Conservation (phyloP, 2,329 filamentous ascomycete species). For the Beauveria scarabaeidicola region DNA sequence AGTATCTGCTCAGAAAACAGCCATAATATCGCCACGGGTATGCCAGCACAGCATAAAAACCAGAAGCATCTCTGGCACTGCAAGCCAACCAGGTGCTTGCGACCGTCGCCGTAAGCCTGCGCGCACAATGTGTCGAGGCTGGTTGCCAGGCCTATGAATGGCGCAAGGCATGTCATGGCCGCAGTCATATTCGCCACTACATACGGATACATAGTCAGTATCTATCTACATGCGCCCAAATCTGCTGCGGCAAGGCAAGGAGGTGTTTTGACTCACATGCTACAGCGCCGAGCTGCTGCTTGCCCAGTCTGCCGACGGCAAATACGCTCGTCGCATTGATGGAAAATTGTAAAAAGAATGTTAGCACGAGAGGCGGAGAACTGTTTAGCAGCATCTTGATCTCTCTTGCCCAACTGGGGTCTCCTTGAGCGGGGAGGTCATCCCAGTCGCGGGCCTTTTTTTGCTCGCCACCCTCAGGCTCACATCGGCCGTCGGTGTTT, state of each 20-base stretch:
- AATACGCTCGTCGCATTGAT: slow-evolving; percentile 74
- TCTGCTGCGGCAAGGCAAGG: neutral
- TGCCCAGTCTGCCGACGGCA: slow-evolving; percentile 67
- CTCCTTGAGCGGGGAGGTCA: neutral
- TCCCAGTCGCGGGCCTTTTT: slow-evolving; percentile 6
- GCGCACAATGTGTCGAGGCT: slow-evolving; percentile 87
- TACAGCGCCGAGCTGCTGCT: slow-evolving; percentile 41
- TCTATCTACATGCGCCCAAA: neutral
- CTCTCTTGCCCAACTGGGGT: slow-evolving; percentile 36
- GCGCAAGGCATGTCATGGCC: slow-evolving; percentile 68
- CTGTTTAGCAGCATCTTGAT: slow-evolving; percentile 69
- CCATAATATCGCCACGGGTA: slow-evolving; percentile 70
- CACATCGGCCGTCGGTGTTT: neutral
- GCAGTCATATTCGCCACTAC: slow-evolving; percentile 61
- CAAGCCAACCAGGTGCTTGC: slow-evolving; percentile 76
- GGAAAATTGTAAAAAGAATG: slow-evolving; percentile 74
- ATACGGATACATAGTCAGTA: neutral
- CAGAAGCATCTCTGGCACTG: slow-evolving; percentile 75
- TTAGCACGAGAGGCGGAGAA: slow-evolving; percentile 58
- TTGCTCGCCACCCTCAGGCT: neutral
- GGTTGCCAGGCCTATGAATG: slow-evolving; percentile 76
- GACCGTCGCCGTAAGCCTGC: slow-evolving; percentile 87
- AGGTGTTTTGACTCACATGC: slow-evolving; percentile 25
- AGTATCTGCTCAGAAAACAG: slow-evolving; percentile 59
- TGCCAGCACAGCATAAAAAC: slow-evolving; percentile 62